These are phyloP conservation scores for Nicotiana undulata DNA, from an alignment of 257 asterid genomes.

Conservation along the genomic window DNA sequence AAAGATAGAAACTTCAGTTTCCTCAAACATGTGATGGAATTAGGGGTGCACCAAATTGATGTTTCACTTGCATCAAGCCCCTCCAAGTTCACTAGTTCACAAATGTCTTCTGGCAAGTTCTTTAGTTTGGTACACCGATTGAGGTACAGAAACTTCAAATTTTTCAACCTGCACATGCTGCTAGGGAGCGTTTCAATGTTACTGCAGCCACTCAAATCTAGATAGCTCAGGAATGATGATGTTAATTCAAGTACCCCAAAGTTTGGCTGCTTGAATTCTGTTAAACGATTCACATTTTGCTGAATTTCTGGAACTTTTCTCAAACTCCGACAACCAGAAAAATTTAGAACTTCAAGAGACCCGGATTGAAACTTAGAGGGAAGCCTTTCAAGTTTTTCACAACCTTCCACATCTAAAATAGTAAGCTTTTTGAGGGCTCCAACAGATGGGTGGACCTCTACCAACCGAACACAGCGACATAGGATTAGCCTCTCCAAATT, in stretches of 20 bases:
- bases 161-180: neutral
- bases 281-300: neutral
- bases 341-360: neutral
- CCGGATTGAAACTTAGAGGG: neutral
- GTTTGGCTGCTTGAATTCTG: neutral
- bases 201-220: neutral
- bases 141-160: neutral
- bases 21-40: neutral
- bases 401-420: neutral
- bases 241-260: neutral
- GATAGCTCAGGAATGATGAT: neutral
- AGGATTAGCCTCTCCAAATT: neutral
- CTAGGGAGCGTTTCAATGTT: neutral
- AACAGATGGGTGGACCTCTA: neutral
- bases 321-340: neutral
- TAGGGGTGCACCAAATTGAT: neutral
- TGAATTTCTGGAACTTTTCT: neutral
- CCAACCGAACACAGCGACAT: neutral
- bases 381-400: neutral
- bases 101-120: neutral
- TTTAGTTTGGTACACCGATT: neutral
- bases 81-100: neutral
- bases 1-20: neutral
- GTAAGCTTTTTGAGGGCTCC: neutral
- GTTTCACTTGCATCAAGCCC: neutral